Conservation (phyloP, 495 filamentous ascomycete genomes). For the Penicillium riverlandense region DNA sequence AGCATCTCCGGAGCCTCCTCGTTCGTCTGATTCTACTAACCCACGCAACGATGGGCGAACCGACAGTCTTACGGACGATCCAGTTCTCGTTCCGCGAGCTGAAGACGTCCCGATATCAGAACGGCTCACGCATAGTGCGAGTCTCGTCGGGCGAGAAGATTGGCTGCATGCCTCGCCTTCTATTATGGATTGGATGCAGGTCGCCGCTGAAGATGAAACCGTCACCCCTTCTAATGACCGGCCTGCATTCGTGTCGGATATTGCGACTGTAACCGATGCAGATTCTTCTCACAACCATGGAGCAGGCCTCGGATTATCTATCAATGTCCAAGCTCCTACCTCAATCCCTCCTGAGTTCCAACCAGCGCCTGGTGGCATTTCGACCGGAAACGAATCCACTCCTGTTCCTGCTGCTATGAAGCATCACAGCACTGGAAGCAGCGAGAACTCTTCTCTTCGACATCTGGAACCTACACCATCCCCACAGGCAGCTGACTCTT, state of each 20-base stretch:
- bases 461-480: constrained; percentile 29
- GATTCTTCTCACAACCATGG: constrained; percentile 6
- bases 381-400: too few species aligned
- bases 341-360: too few species aligned
- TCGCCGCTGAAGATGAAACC: constrained; percentile 35
- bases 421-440: constrained; percentile 50
- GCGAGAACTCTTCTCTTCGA: constrained; percentile 34
- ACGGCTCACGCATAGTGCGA: constrained; percentile 27
- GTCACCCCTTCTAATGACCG: constrained; percentile 13
- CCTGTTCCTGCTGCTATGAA: too few species aligned
- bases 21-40: neutral
- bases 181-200: constrained; percentile 48
- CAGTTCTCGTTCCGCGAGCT: constrained; percentile 24
- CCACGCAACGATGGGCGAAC: constrained; percentile 9
- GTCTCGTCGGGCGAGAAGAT: constrained; percentile 41
- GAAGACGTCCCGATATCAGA: constrained; percentile 14
- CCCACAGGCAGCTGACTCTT: constrained; percentile 28
- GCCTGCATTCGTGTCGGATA: constrained; percentile 1
- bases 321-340: constrained; percentile 21
- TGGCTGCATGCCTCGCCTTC: constrained; percentile 51
- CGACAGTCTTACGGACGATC: constrained; percentile 30
- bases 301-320: constrained; percentile 28
- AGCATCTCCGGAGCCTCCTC: constrained; percentile 12
- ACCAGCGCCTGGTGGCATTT: too few species aligned
- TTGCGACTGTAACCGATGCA: constrained; percentile 4